These are phyloP conservation scores for Colletotrichum tropicicola DNA, from an alignment of 2,329 filamentous ascomycete species.

Conservation along the genomic window DNA sequence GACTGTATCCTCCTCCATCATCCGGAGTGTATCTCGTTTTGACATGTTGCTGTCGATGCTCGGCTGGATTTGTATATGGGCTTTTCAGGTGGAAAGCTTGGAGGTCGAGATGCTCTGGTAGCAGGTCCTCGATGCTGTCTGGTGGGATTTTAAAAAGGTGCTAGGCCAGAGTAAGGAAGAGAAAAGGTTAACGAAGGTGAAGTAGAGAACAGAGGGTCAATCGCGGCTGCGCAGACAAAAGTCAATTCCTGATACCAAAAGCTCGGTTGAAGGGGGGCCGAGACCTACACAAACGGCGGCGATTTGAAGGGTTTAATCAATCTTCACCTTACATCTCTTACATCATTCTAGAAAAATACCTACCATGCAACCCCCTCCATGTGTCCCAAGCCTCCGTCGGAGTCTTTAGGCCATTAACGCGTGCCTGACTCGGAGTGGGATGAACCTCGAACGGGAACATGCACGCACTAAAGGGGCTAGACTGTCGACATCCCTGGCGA, in stretches of 20 bases:
- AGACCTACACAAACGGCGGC: background rate
- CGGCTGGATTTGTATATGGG: background rate
- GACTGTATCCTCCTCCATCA: conserved; percentile 3
- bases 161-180: too few relatives aligned
- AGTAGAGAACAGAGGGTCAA: too few relatives aligned
- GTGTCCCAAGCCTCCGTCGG: background rate
- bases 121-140: too few relatives aligned
- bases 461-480: background rate
- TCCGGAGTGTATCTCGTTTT: background rate
- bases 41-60: background rate
- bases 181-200: too few relatives aligned
- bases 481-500: background rate
- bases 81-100: too few relatives aligned
- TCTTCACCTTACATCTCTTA: background rate
- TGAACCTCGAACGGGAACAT: background rate
- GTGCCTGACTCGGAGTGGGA: conserved; percentile 13
- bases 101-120: too few relatives aligned
- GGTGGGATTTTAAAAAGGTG: too few relatives aligned
- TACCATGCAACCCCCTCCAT: background rate
- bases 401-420: background rate
- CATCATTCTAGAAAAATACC: conserved; percentile 4
- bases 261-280: background rate
- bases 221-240: too few relatives aligned
- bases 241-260: too few relatives aligned
- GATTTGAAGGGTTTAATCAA: background rate